Conservation (phyloP, 1,284 basidiomycete genomes). For the Dichomitus squalens region DNA sequence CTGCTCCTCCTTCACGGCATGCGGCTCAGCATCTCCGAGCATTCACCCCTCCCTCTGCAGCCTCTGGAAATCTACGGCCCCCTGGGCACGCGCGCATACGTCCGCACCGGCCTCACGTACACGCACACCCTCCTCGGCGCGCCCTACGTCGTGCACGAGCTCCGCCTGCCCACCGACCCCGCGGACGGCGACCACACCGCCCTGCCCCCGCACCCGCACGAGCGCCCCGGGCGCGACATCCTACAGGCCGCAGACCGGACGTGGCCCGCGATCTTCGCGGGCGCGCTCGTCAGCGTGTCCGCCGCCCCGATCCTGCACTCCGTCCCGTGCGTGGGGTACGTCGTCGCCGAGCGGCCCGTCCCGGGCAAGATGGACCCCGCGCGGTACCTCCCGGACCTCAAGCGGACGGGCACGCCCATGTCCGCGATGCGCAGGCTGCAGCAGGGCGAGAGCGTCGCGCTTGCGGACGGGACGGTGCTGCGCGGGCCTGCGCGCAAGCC, state of each 20-base stretch:
- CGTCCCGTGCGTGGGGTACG: conserved; percentile 84
- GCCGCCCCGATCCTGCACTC: conserved; percentile 85
- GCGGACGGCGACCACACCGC: conserved; percentile 48
- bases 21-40: not conserved
- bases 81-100: conserved; percentile 79
- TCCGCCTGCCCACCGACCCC: conserved; percentile 66
- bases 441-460: conserved; percentile 65
- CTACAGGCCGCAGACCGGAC: conserved; percentile 54
- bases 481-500: conserved; percentile 67
- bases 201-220: conserved; percentile 52
- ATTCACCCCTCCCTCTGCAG: conserved; percentile 5
- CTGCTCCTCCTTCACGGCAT: not conserved
- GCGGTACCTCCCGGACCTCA: conserved; percentile 64
- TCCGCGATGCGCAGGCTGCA: conserved; percentile 72
- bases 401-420: conserved; percentile 74
- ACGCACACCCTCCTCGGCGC: conserved; percentile 73
- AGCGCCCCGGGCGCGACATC: conserved; percentile 74
- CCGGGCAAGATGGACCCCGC: conserved; percentile 75
- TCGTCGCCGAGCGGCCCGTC: conserved; percentile 76
- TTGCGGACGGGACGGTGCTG: conserved; percentile 80
- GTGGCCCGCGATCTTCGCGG: conserved; percentile 73
- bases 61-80: conserved; percentile 91
- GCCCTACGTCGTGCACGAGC: conserved; percentile 89
- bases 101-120: conserved; percentile 73
- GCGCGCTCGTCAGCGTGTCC: conserved; percentile 68